phyloP scores from a whole-genome alignment of 441 rosid species.

The Pelargonium cotyledonis region DNA sequence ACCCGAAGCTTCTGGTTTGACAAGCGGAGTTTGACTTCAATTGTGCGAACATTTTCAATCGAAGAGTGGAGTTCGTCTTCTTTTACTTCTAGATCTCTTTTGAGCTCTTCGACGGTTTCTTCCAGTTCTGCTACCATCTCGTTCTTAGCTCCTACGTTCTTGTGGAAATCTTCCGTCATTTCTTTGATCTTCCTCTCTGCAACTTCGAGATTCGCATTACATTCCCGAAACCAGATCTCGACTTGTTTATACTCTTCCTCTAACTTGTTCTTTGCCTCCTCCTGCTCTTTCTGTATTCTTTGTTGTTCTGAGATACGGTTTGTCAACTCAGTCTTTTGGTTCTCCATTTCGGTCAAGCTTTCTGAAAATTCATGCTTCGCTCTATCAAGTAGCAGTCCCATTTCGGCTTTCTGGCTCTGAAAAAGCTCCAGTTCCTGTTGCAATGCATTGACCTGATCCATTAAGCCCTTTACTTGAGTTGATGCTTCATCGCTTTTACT shows the following conservation, averaged over 20 bases:
- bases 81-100: slow-evolving; percentile 63
- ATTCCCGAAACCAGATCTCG: slow-evolving; percentile 41
- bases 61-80: slow-evolving; percentile 57
- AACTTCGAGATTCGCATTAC: slow-evolving; percentile 46
- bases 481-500: slow-evolving; percentile 41
- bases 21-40: slow-evolving; percentile 78
- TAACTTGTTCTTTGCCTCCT: slow-evolving; percentile 40
- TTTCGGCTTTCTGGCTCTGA: slow-evolving; percentile 44
- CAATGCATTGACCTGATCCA: slow-evolving; percentile 37
- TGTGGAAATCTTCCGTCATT: slow-evolving; percentile 44
- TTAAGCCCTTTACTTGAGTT: slow-evolving; percentile 28
- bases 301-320: slow-evolving; percentile 47
- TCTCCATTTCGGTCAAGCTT: slow-evolving; percentile 31
- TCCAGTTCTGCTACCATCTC: slow-evolving; percentile 41
- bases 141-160: slow-evolving; percentile 36
- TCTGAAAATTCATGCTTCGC: slow-evolving; percentile 43
- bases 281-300: slow-evolving; percentile 47
- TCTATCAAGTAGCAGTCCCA: slow-evolving; percentile 47
- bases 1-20: slow-evolving; percentile 95
- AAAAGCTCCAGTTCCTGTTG: slow-evolving; percentile 47
- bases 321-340: slow-evolving; percentile 28
- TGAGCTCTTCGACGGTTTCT: slow-evolving; percentile 52
- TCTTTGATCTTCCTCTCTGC: slow-evolving; percentile 60
- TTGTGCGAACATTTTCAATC: slow-evolving; percentile 44
- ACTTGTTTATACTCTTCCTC: slow-evolving; percentile 48